phyloP scores from a whole-genome alignment of 306 rosid genomes.

The Parietaria judaica region DNA sequence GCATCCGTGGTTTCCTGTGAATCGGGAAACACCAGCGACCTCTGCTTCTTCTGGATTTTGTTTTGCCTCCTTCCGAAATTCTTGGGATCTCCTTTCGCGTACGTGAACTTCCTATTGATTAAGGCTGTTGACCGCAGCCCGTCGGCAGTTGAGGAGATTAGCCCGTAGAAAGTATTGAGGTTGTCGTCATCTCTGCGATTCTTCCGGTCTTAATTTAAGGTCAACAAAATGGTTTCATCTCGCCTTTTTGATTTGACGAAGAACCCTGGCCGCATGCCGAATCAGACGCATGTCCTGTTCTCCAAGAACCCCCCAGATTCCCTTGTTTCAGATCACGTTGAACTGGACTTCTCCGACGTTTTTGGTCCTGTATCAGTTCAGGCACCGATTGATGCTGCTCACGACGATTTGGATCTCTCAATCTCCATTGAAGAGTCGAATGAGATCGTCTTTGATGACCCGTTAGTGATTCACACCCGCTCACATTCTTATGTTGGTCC shows the following conservation, averaged over 20 bases:
- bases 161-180: slow-evolving; percentile 23
- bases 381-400: slow-evolving; percentile 37
- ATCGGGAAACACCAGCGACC: slow-evolving; percentile 85
- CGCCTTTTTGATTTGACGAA: slow-evolving; percentile 48
- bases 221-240: slow-evolving; percentile 67
- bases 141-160: slow-evolving; percentile 34
- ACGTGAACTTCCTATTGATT: slow-evolving; percentile 58
- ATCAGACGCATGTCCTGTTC: slow-evolving; percentile 38
- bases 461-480: slow-evolving; percentile 59
- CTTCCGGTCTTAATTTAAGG: slow-evolving; percentile 19
- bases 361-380: slow-evolving; percentile 71
- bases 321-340: slow-evolving; percentile 46
- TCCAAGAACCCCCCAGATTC: slow-evolving; percentile 35
- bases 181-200: slow-evolving; percentile 25
- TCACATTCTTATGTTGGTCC: slow-evolving; percentile 97
- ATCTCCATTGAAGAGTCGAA: slow-evolving; percentile 35
- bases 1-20: slow-evolving; percentile 83
- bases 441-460: slow-evolving; percentile 66
- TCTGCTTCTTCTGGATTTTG: slow-evolving; percentile 76
- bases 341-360: slow-evolving; percentile 81
- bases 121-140: slow-evolving; percentile 77
- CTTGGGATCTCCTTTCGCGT: slow-evolving; percentile 79
- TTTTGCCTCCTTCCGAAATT: slow-evolving; percentile 72
- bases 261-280: slow-evolving; percentile 24
- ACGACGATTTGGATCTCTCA: slow-evolving; percentile 26